Evolutionary conservation across 108 stramenopile genomes (phyloP), one percentile per base, ranked within the genome.

Genomic region (Skeletonema grethae): DNA sequence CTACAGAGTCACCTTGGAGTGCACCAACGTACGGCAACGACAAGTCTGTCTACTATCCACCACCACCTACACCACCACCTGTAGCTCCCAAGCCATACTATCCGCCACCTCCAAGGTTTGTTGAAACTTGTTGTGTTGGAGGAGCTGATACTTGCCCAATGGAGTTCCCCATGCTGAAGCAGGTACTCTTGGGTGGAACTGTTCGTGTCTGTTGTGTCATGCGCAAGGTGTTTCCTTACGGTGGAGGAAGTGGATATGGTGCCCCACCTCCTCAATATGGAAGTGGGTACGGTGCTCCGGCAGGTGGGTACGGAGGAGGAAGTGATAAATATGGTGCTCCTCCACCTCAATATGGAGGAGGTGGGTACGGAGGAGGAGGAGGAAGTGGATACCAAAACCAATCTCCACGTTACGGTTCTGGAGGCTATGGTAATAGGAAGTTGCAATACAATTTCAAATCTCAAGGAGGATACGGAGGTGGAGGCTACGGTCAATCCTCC

Each of bases 391-490:
- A 38, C 36, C 10, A 11, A 38, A 48, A 11, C 6, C 46, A 53
- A 53, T 7, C 50, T 9, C 22, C 18, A 22, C 8, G 15, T 53
- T 53, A 53, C 22, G 20, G 22, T 22, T 8, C 4, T 8, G 50
- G 50, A 1, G 50, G 50, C n/a, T 53, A 53, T 8, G 50, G 50
- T 5, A 53, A 3, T 9, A 53, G 50, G 50, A 53, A 53, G 20
- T 53, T 53, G 50, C 50, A 53, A 22, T 53, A 53, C 50, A 16
- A 18, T 18, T 48, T 18, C 46, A 7, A 53, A 9, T 22, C 18
- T 53, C 50, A 53, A 53, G 50, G 50, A 28, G 25, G 25, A 48
- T 48, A 48, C 46, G 46, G 20, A 48, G 46, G 46, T 7, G 46
- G n/a, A 28, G 25, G 25, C 1, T 48, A 48, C 18, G 16, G 22